Evolutionary conservation across 2,329 filamentous ascomycete genomes (phyloP).

Genomic region (Metarhizium humberi): DNA sequence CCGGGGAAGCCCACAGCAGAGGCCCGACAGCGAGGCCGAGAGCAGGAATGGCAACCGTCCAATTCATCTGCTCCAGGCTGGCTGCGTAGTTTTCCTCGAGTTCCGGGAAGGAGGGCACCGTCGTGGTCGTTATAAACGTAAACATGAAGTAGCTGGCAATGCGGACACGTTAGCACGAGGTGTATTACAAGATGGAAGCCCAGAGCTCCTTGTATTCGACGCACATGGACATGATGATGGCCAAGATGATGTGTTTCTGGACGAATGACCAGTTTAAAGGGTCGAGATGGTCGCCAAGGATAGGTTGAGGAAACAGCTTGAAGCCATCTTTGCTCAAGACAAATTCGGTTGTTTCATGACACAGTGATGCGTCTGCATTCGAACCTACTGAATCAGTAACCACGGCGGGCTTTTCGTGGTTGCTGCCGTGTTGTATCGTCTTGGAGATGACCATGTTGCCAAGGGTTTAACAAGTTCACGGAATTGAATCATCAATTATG

Average conservation of each 20-base stretch:
- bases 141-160: constrained; percentile 42
- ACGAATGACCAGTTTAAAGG: constrained; percentile 42
- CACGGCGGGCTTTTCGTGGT: background rate
- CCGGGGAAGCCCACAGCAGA: constrained; percentile 35
- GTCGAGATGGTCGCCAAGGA: constrained; percentile 32
- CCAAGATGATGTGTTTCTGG: constrained; percentile 38
- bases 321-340: constrained; percentile 12
- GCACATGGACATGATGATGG: constrained; percentile 44
- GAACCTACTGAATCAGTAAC: background rate
- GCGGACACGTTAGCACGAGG: background rate
- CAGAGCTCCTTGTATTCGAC: constrained; percentile 7
- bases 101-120: constrained; percentile 41
- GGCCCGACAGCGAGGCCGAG: constrained; percentile 42
- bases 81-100: constrained; percentile 37
- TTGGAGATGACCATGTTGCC: background rate
- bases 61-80: constrained; percentile 38
- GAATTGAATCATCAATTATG: too few relatives aligned
- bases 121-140: constrained; percentile 48
- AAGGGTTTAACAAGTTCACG: too few relatives aligned
- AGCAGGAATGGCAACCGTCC: constrained; percentile 42
- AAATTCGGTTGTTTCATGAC: background rate
- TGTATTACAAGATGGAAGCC: background rate
- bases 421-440: background rate
- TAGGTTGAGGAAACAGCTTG: constrained; percentile 17
- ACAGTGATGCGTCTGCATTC: background rate